Percentiles rank a stretch among this genome's conserved stretches.
Conservation (phyloP, 2,329 filamentous ascomycete genomes). For the Hysterium pulicare region DNA sequence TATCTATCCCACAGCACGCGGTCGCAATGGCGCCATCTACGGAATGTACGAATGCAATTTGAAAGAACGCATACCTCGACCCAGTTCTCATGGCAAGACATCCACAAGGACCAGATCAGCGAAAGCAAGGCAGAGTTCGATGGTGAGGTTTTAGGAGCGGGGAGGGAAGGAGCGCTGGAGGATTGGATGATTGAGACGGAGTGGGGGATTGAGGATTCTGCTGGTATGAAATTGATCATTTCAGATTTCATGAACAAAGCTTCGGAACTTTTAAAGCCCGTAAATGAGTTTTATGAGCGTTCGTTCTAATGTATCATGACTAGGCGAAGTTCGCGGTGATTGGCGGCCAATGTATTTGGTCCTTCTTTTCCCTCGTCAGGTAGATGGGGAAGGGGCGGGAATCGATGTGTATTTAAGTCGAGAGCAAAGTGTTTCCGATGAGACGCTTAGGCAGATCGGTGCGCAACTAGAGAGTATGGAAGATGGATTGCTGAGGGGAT, state of each 20-base stretch:
- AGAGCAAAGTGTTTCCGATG: neutral
- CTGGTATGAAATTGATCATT: neutral
- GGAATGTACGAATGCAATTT: too few species aligned
- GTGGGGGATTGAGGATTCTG: neutral
- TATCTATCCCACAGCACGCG: too few species aligned
- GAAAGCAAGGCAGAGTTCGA: too few species aligned
- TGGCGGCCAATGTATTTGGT: neutral
- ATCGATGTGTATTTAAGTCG: neutral
- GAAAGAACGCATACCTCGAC: too few species aligned
- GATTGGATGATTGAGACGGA: slow-evolving; percentile 1
- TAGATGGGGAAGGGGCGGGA: neutral
- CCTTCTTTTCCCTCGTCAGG: neutral
- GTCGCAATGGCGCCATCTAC: too few species aligned
- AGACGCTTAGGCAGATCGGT: slow-evolving; percentile 1
- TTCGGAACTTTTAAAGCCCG: neutral
- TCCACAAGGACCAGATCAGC: too few species aligned
- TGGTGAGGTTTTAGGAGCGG: neutral
- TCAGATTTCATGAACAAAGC: too few species aligned
- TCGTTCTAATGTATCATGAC: too few species aligned
- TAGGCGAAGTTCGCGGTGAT: slow-evolving; percentile 1
- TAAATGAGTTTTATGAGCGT: neutral
- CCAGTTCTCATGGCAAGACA: too few species aligned
- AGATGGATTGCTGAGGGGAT: too few species aligned
- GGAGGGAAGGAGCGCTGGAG: neutral
- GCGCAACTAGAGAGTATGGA: neutral